Evolutionary conservation across 805 yeast genomes (phyloP), one percentile per base, ranked within the genome.

Genomic region (Zygoascus biomembranicola): DNA sequence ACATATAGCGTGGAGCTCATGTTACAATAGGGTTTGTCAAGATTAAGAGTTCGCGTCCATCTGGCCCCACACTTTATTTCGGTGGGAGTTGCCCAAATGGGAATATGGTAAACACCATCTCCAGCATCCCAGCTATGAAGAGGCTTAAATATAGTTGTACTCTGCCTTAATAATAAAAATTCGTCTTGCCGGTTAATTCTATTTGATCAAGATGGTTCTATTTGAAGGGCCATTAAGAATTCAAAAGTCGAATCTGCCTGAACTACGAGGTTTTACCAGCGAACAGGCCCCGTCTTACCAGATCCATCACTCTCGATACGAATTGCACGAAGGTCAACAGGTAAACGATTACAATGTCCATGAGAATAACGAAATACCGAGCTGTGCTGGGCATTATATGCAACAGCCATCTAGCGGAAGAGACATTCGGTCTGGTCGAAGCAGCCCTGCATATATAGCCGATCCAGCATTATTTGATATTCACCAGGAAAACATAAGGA

Each of bases 1-100:
- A 68, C 55, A 41, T 61, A 61, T 32, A 59, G 56, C 26, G 47
- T 4, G 10, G 20, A 11, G 20, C 26, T 42, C 39, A 35, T 35
- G 10, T 3, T 35, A n/a, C 28, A 6, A 23, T 23, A 23, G 56
- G 16, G 14, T 46, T 28, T 10, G 58, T 32, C 59, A 56, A 53
- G 18, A 46, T 39, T 20, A 16, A 23, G 49, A 5, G 43, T 43
- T 44, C 42, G 18, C 42, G n/a, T 37, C 8, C 18, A n/a, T 23
- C 28, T 6, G 28, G 28, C 28, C 28, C 28, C 28, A 23, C 28
- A 23, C 28, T 14, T 14, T 37, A n/a, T 14, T 4, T 5, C 8
- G n/a, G 42, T 37, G 42, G 20, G 13, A 18, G 32, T 44, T 44
- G 32, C 32, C 47, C 8, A 44, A 5, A 5, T 44, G 47, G 32